Evolutionary conservation across 192 early-diverging fungal species (phyloP), one percentile per base, ranked within the genome.

Genomic region (Coemansia sp.): DNA sequence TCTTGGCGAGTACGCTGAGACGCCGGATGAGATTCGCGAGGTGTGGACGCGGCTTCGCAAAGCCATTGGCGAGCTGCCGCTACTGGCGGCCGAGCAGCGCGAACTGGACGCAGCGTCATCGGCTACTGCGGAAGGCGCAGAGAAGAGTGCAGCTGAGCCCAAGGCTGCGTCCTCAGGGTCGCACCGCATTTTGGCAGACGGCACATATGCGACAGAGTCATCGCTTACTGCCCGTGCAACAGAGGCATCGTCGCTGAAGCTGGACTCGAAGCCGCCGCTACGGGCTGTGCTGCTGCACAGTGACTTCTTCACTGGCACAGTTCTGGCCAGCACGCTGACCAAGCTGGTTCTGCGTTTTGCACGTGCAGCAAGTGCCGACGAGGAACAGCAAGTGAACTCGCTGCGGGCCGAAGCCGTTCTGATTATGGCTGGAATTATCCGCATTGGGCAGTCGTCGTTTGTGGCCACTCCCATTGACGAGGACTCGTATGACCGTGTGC

Each of bases 171-270:
- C 63, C 5, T 58, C 72, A 10, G 66, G 73, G 0, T 75, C 89
- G 49, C 85, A 90, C 22, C 89, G 94, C 48, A 84, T 99, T 17
- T 83, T 99, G 37, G 88, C 97, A 3, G 97, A 99, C 77, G 97
- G 97, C 23, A 98, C 96, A 1, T 99, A 99, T 69, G 97, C 96
- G 5, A 94, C 96, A 12, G 96, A 99, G 74, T 93, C 89, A 71
- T 92, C 94, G 17, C 87, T 94, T 64, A 87, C 90, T 1, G 76
- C 83, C 2, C 74, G 72, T 4, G 73, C 85, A 2, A 41, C 81
- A 2, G 70, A 49, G 4, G 41, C 64, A 24, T 47, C 8, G 54
- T 81, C 29, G 52, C 81, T 73, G 50, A 91, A 91, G 63, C 64
- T 75, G 25, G 78, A 81, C 69, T 35, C 72, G 1, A 75, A 75